Percentiles rank a stretch among this genome's conserved stretches.
Conservation (phyloP, 148 eudicot genomes). For the Camellia japonica region DNA sequence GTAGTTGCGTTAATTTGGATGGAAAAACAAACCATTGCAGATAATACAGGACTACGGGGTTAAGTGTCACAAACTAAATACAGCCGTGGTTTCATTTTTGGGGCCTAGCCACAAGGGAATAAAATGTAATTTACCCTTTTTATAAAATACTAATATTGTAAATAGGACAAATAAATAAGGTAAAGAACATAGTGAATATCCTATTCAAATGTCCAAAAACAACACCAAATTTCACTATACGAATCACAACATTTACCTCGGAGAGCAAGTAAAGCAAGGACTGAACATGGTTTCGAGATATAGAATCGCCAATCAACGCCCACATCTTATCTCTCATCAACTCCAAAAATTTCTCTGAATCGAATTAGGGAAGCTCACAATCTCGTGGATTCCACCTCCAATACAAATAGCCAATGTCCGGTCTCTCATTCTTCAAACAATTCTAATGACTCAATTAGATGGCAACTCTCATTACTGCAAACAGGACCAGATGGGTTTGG, state of each 20-base stretch:
- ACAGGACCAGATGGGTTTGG: conserved; percentile 47
- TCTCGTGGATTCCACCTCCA: conserved; percentile 59
- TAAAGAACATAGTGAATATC: no score
- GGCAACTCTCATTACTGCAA: conserved; percentile 55
- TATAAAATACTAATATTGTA: no score
- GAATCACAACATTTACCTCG: conserved; percentile 25
- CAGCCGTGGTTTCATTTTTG: no score
- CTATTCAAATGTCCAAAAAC: not conserved
- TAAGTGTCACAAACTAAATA: no score
- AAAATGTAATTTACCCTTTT: no score
- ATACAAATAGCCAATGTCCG: conserved; percentile 56
- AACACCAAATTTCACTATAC: not conserved
- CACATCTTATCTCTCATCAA: conserved; percentile 51
- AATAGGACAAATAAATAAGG: no score
- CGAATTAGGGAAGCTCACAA: conserved; percentile 45
- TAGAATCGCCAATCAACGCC: conserved; percentile 64
- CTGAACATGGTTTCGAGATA: conserved; percentile 60
- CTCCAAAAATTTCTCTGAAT: conserved; percentile 41
- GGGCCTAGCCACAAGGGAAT: no score
- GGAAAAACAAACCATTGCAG: no score
- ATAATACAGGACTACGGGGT: no score
- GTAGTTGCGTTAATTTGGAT: no score
- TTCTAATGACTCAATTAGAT: conserved; percentile 54
- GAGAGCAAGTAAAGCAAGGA: conserved; percentile 56
- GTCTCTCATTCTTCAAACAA: conserved; percentile 61